phyloP scores from a whole-genome alignment of 1,284 basidiomycete species.

The Apiotrichum sp. region DNA sequence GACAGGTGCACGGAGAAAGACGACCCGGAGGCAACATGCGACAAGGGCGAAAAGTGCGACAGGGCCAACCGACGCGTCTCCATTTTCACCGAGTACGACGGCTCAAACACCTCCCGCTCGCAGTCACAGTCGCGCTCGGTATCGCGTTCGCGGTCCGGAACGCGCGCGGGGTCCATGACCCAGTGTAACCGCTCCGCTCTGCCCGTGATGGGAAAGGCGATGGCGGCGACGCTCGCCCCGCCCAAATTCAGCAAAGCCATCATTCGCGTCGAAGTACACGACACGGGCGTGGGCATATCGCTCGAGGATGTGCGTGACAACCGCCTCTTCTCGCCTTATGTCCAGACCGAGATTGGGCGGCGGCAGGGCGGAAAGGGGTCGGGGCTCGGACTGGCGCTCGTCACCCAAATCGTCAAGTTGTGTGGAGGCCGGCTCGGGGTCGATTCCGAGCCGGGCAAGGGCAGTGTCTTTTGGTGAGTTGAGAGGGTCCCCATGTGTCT shows the following conservation, averaged over 20 bases:
- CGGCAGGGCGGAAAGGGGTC: constrained; percentile 81
- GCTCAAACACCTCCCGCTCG: too few species aligned
- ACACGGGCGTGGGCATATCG: constrained; percentile 72
- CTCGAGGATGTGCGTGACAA: constrained; percentile 61
- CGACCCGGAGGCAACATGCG: too few species aligned
- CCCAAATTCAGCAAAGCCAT: constrained; percentile 39
- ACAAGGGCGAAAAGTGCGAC: too few species aligned
- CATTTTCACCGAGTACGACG: too few species aligned
- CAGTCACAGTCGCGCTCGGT: too few species aligned
- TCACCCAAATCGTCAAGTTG: constrained; percentile 81
- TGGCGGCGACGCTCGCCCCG: background rate
- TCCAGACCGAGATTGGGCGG: constrained; percentile 55
- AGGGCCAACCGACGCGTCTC: too few species aligned
- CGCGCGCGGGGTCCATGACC: too few species aligned
- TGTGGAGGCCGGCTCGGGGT: constrained; percentile 70
- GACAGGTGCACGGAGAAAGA: too few species aligned
- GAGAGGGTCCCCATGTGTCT: too few species aligned
- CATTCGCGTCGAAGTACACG: constrained; percentile 70
- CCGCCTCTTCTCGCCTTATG: constrained; percentile 44
- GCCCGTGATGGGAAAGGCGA: too few species aligned
- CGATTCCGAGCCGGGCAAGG: constrained; percentile 38
- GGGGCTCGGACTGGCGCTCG: constrained; percentile 74
- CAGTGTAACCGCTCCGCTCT: too few species aligned
- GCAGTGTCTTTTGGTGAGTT: constrained; percentile 41
- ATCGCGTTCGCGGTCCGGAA: too few species aligned